Percentiles rank a stretch among this genome's conserved stretches.
Evolutionary conservation across 371 early-diverging fungal genomes (phyloP).

Genomic region (Rozella allomycis): DNA sequence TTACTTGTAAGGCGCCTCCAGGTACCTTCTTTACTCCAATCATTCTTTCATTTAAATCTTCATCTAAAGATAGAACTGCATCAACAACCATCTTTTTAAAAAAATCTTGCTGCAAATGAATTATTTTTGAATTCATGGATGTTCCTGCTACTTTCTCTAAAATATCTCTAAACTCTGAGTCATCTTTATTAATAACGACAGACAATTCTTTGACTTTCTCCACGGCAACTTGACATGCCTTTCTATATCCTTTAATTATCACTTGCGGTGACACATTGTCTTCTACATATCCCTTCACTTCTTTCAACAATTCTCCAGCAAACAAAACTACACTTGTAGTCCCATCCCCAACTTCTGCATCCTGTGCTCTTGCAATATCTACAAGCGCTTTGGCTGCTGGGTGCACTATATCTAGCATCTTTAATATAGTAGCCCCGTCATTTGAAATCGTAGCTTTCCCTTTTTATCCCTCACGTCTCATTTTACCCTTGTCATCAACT

Average conservation of each 20-base stretch:
- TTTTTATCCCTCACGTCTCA: constrained; percentile 5
- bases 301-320: constrained; percentile 87
- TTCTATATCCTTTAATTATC: constrained; percentile 81
- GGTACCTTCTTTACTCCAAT: constrained; percentile 96
- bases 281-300: constrained; percentile 80
- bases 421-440: constrained; percentile 99
- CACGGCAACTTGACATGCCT: constrained; percentile 60
- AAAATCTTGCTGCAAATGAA: constrained; percentile 88
- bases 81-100: constrained; percentile 98
- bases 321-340: constrained; percentile 97
- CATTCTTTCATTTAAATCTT: constrained; percentile 64
- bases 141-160: constrained; percentile 93
- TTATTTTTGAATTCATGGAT: constrained; percentile 94
- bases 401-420: constrained; percentile 91
- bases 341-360: constrained; percentile 99
- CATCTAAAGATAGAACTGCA: constrained; percentile 77
- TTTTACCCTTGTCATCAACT: constrained; percentile 64
- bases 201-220: constrained; percentile 69
- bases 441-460: constrained; percentile 93
- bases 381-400: constrained; percentile 96
- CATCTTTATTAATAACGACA: constrained; percentile 41
- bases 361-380: constrained; percentile 95
- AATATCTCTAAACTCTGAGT: constrained; percentile 59
- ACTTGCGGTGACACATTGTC: constrained; percentile 85
- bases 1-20: constrained; percentile 75